Evolutionary conservation across 352 stramenopile species (phyloP).

Genomic region (Phytopythium aichiense): DNA sequence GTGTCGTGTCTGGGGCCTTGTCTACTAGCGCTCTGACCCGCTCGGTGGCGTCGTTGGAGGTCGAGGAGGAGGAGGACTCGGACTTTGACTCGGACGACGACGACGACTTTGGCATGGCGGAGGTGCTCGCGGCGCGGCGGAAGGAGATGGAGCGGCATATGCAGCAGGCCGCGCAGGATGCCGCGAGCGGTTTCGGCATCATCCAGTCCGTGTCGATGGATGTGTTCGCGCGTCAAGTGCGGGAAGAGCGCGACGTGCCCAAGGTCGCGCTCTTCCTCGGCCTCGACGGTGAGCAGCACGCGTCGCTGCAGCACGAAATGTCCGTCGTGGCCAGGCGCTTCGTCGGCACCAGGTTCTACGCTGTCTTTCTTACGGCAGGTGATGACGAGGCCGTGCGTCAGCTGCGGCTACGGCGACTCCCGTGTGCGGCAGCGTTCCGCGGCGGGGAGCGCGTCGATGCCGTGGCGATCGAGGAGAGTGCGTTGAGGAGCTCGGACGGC

Average conservation of each 20-base stretch:
- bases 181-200: constrained; percentile 47
- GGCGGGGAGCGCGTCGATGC: constrained; percentile 41
- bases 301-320: constrained; percentile 39
- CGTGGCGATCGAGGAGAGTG: constrained; percentile 34
- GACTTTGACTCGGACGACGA: constrained; percentile 47
- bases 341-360: constrained; percentile 61
- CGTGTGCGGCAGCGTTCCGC: constrained; percentile 46
- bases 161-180: constrained; percentile 36
- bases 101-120: constrained; percentile 28
- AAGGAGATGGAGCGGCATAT: constrained; percentile 46
- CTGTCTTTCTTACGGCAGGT: constrained; percentile 8
- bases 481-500: constrained; percentile 18
- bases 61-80: constrained; percentile 19
- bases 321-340: constrained; percentile 32
- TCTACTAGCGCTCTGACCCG: not conserved
- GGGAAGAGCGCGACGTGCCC: constrained; percentile 28
- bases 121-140: constrained; percentile 31
- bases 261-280: constrained; percentile 35
- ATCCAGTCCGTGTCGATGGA: constrained; percentile 25
- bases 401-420: constrained; percentile 28
- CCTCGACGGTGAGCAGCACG: constrained; percentile 7
- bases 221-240: constrained; percentile 34
- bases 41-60: not conserved
- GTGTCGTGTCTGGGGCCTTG: not conserved
- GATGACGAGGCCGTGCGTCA: constrained; percentile 29